phyloP scores from a whole-genome alignment of 805 yeast genomes.

The Middelhovenomyces tepae region DNA sequence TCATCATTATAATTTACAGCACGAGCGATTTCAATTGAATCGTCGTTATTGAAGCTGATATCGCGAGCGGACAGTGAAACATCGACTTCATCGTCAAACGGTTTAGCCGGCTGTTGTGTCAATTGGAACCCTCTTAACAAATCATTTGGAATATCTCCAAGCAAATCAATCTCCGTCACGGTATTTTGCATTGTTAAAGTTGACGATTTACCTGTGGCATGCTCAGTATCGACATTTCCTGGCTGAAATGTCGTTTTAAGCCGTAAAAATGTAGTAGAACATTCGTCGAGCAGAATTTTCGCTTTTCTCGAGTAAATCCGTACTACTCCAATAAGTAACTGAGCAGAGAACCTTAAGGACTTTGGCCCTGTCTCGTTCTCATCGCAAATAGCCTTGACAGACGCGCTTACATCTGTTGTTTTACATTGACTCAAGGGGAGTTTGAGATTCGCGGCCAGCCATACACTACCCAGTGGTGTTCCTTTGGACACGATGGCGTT shows the following conservation, averaged over 20 bases:
- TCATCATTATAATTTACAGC: no score
- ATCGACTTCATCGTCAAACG: no score
- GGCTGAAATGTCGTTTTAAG: constrained; percentile 45
- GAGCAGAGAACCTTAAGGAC: constrained; percentile 77
- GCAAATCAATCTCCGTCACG: constrained; percentile 65
- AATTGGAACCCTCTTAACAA: no score
- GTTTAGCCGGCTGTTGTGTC: no score
- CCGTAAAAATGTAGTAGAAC: constrained; percentile 62
- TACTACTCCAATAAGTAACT: constrained; percentile 76
- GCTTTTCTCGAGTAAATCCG: constrained; percentile 81
- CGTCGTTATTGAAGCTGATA: no score
- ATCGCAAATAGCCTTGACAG: constrained; percentile 55
- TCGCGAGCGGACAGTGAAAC: no score
- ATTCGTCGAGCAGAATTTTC: constrained; percentile 73
- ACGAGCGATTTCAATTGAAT: no score
- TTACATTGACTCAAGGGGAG: constrained; percentile 64
- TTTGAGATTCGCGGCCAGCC: constrained; percentile 86
- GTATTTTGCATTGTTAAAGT: constrained; percentile 64
- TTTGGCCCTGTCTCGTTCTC: constrained; percentile 45
- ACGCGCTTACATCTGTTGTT: constrained; percentile 59
- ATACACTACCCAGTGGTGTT: constrained; percentile 82
- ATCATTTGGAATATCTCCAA: no score
- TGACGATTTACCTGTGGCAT: constrained; percentile 41
- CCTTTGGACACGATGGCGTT: constrained; percentile 51
- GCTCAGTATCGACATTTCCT: constrained; percentile 33